A percentile compares a stretch with the other conserved stretches of the same genome.
Evolutionary conservation across 2,329 filamentous ascomycete genomes (phyloP).

Genomic region (Pseudopyrenochaeta lycopersici): DNA sequence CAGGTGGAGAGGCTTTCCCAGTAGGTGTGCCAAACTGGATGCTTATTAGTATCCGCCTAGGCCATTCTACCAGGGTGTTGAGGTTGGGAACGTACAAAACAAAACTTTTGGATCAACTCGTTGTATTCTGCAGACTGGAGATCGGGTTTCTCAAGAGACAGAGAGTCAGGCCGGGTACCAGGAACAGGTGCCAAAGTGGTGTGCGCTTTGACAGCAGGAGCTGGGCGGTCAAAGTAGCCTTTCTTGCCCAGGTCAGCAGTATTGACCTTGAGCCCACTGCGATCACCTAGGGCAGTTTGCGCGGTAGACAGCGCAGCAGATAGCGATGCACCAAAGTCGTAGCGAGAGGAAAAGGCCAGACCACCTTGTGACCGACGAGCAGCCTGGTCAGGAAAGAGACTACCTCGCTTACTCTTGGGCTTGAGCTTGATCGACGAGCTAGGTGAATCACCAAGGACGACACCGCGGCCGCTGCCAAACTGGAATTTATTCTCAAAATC

Average conservation of each 20-base stretch:
- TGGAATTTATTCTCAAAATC: constrained; percentile 61
- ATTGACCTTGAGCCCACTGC: constrained; percentile 57
- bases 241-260: constrained; percentile 25
- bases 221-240: constrained; percentile 51
- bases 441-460: constrained; percentile 66
- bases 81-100: constrained; percentile 86
- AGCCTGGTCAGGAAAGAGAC: constrained; percentile 68
- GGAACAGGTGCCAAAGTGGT: constrained; percentile 46
- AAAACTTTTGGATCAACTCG: constrained; percentile 98
- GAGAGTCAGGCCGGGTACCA: constrained; percentile 60
- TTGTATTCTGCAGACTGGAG: constrained; percentile 92
- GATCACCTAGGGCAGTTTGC: constrained; percentile 69
- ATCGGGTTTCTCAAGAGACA: constrained; percentile 69
- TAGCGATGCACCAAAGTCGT: constrained; percentile 95
- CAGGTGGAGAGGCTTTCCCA: constrained; percentile 51
- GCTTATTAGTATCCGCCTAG: constrained; percentile 52
- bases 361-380: constrained; percentile 61
- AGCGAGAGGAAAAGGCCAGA: constrained; percentile 88
- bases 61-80: constrained; percentile 45
- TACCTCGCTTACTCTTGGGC: constrained; percentile 68
- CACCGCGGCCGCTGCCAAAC: constrained; percentile 51
- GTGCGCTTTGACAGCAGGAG: constrained; percentile 47
- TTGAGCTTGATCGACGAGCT: constrained; percentile 73
- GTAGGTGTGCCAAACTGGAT: constrained; percentile 60
- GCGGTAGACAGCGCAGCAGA: constrained; percentile 81